A percentile compares a stretch with the other conserved stretches of the same genome.
These are phyloP conservation scores for Cubamyces lactineus DNA, from an alignment of 768 basidiomycete species.

Conservation along the genomic window DNA sequence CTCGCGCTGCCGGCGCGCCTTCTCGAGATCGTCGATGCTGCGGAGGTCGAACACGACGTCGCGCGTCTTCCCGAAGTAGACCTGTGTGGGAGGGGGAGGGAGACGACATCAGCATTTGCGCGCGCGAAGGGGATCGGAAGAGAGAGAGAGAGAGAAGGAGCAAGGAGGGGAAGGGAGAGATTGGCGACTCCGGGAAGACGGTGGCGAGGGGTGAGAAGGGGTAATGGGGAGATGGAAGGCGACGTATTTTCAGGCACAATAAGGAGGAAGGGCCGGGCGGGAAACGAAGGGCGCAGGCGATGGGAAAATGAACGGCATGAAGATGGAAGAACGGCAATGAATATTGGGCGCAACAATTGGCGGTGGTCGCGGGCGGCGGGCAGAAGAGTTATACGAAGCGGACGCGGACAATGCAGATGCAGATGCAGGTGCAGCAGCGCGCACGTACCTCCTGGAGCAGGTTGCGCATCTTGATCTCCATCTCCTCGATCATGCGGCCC, in stretches of 20 bases:
- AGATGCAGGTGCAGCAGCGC: background rate
- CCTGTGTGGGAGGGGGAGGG: conserved; percentile 43
- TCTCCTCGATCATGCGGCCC: conserved; percentile 96
- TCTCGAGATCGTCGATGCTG: conserved; percentile 84
- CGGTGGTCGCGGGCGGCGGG: background rate
- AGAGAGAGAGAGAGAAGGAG: background rate
- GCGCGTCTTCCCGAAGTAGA: conserved; percentile 96
- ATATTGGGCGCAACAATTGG: background rate
- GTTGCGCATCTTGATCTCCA: conserved; percentile 99
- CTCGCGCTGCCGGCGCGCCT: conserved; percentile 77
- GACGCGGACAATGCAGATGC: background rate
- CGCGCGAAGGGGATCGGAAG: background rate
- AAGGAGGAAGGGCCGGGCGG: no score
- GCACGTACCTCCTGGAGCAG: conserved; percentile 76
- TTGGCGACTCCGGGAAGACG: no score
- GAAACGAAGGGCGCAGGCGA: no score
- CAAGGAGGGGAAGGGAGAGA: background rate
- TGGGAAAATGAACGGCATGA: no score
- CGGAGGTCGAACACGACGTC: conserved; percentile 94
- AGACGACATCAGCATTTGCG: conserved; percentile 8
- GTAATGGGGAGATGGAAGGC: no score
- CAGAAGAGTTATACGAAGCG: background rate
- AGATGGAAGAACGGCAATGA: no score
- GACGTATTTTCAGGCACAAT: no score
- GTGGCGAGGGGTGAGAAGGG: no score